Base-by-base conservation (phyloP, 306 rosid genomes). In the Echinosophora koreensis region DNA sequence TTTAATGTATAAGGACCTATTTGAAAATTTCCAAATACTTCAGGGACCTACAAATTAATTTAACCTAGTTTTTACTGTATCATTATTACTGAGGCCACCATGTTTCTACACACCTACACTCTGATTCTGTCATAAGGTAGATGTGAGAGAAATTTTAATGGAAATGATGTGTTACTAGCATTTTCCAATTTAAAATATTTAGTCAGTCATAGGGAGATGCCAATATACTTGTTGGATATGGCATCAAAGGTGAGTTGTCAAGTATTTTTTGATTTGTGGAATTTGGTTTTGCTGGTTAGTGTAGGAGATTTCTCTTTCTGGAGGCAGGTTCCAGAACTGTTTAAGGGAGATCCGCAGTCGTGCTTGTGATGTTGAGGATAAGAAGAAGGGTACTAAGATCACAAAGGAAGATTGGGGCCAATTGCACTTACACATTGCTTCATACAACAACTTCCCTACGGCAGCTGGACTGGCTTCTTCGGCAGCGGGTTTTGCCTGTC, bases 381-480 rank as follows among this genome's bases (percentile, higher is more conserved):
- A 82, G 71, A 89, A 87, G 73, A 92, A 87, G 88, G 97, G 97
- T 71, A 58, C 92, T 78, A 89, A 83, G 82, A 92, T 95, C 83
- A 65, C 69, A 0, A 89, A 89, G 74, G 89, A 88, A 73, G 97
- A 95, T 47, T 95, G 99, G 99, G 83, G 82, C 10, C 89, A 88
- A 44, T 80, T 95, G 84, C 93, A 90, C 37, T 41, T 95, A 5
- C 92, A 95, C 73, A 95, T 95, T 77, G 93, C 93, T 85, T 95
- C 99, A 6, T 89, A 81, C 84, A 95, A 95, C 88, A 95, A 95
- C 81, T 95, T 95, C 82, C 99, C 99, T 38, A 95, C 99, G 54
- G 99, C 99, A 39, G 99, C 99, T 37, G 99, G 99, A 80, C 78
- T 95, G 79, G 99, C 99, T 65, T 95, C 99, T 69, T 95, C 99